Conservation (phyloP, 805 yeast species). For the Metahyphopichia silvanorum region DNA sequence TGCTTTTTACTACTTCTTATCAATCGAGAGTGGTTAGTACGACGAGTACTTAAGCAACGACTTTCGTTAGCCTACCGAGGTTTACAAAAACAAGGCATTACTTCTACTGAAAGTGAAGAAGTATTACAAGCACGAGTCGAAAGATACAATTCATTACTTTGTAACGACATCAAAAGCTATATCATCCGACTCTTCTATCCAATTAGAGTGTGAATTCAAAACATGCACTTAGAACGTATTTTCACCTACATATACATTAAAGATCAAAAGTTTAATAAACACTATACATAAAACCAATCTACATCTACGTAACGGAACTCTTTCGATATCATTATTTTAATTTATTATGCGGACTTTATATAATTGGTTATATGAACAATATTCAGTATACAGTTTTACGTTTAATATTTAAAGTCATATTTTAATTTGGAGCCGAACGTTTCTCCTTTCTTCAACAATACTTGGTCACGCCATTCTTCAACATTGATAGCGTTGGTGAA, state of each 20-base stretch:
- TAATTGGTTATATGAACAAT: too few relatives aligned
- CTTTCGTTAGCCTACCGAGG: slow-evolving; percentile 4
- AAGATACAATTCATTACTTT: slow-evolving; percentile 14
- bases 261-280: too few relatives aligned
- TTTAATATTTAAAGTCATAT: slow-evolving; percentile 17
- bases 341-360: too few relatives aligned
- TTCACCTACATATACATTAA: too few relatives aligned
- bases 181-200: slow-evolving; percentile 20
- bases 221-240: too few relatives aligned
- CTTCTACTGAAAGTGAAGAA: slow-evolving; percentile 2
- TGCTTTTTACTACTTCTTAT: slow-evolving; percentile 42
- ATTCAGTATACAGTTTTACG: background rate
- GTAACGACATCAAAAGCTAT: slow-evolving; percentile 5
- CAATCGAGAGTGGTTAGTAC: slow-evolving; percentile 51
- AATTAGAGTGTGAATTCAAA: slow-evolving; percentile 13
- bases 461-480: slow-evolving; percentile 47
- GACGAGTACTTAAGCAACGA: slow-evolving; percentile 29
- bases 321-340: too few relatives aligned
- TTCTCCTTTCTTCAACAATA: slow-evolving; percentile 44
- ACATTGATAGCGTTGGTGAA: slow-evolving; percentile 52
- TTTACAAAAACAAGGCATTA: slow-evolving; percentile 6
- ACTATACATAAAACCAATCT: too few relatives aligned
- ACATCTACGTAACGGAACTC: too few relatives aligned
- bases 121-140: slow-evolving; percentile 14
- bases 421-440: slow-evolving; percentile 48